phyloP scores from a whole-genome alignment of 2,329 filamentous ascomycete genomes.

The Fusarium solani-melongenae region DNA sequence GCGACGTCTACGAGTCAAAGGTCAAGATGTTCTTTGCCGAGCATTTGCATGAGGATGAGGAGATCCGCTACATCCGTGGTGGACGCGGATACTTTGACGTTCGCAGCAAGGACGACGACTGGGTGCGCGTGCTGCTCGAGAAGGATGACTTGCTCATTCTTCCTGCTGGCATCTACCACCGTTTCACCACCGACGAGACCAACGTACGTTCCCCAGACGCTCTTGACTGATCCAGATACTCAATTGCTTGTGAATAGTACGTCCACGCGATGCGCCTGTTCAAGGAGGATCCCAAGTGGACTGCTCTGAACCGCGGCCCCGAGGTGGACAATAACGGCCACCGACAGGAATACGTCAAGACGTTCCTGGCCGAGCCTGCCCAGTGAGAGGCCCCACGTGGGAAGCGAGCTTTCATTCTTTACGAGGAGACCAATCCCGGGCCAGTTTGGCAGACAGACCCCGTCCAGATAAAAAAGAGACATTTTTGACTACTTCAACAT shows the following conservation, averaged over 20 bases:
- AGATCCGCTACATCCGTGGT: conserved; percentile 93
- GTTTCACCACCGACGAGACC: conserved; percentile 91
- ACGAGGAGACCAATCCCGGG: neutral
- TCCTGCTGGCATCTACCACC: conserved; percentile 95
- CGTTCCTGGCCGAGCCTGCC: conserved; percentile 51
- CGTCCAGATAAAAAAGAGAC: neutral
- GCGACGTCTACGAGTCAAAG: conserved; percentile 89
- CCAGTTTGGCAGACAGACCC: neutral
- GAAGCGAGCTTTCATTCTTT: conserved; percentile 17
- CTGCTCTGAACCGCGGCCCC: conserved; percentile 82
- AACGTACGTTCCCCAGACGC: conserved; percentile 73
- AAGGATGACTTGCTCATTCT: conserved; percentile 93
- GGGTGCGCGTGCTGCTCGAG: conserved; percentile 86
- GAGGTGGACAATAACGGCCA: conserved; percentile 84
- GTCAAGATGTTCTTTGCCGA: conserved; percentile 94
- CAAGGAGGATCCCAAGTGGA: conserved; percentile 99
- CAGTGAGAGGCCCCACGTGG: conserved; percentile 41
- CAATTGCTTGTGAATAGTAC: conserved; percentile 68
- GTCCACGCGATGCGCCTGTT: conserved; percentile 96
- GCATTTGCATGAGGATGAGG: conserved; percentile 97
- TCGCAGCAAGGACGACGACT: conserved; percentile 81
- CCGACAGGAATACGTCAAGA: conserved; percentile 79
- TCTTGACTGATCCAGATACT: neutral
- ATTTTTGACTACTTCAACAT: conserved; percentile 1
- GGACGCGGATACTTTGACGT: conserved; percentile 96